A percentile compares a stretch with the other conserved stretches of the same genome.
phyloP scores from a whole-genome alignment of 805 yeast species.

The Zygotorulaspora chibaensis region DNA sequence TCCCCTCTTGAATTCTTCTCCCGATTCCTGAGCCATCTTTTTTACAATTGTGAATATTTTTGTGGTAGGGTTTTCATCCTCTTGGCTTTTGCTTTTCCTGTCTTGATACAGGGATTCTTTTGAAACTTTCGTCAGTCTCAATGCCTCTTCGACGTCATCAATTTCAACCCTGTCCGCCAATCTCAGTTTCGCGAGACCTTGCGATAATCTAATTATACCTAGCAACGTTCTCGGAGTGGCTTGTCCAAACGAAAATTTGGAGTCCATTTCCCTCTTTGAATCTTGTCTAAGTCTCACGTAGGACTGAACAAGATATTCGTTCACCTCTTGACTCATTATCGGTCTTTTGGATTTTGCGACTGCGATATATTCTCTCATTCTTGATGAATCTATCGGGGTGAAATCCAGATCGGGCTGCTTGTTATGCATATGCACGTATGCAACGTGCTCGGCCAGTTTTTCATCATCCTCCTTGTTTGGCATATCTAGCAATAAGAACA shows the following conservation, averaged over 20 bases:
- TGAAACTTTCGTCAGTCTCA: conserved; percentile 81
- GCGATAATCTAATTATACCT: conserved; percentile 88
- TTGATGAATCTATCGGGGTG: conserved; percentile 70
- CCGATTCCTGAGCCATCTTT: conserved; percentile 45
- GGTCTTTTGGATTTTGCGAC: conserved; percentile 85
- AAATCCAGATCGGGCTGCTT: conserved; percentile 74
- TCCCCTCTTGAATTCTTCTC: conserved; percentile 32
- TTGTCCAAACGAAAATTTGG: conserved; percentile 77
- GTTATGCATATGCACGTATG: conserved; percentile 92
- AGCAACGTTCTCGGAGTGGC: conserved; percentile 93
- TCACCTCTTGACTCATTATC: conserved; percentile 73
- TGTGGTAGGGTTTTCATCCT: conserved; percentile 63
- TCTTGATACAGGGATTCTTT: conserved; percentile 69
- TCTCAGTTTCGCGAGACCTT: conserved; percentile 87
- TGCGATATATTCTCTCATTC: conserved; percentile 83
- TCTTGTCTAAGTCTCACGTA: conserved; percentile 93
- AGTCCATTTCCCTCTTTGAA: conserved; percentile 70
- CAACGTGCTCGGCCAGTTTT: conserved; percentile 85
- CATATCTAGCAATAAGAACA: conserved; percentile 80
- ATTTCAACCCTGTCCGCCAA: conserved; percentile 65
- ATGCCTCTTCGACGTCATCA: conserved; percentile 93
- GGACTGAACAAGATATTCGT: conserved; percentile 78
- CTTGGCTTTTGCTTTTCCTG: conserved; percentile 43
- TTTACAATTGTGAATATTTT: conserved; percentile 70
- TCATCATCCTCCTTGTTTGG: conserved; percentile 79